These are phyloP conservation scores for Fusarium sulawesiense DNA, from an alignment of 2,329 filamentous ascomycete species.

Conservation along the genomic window DNA sequence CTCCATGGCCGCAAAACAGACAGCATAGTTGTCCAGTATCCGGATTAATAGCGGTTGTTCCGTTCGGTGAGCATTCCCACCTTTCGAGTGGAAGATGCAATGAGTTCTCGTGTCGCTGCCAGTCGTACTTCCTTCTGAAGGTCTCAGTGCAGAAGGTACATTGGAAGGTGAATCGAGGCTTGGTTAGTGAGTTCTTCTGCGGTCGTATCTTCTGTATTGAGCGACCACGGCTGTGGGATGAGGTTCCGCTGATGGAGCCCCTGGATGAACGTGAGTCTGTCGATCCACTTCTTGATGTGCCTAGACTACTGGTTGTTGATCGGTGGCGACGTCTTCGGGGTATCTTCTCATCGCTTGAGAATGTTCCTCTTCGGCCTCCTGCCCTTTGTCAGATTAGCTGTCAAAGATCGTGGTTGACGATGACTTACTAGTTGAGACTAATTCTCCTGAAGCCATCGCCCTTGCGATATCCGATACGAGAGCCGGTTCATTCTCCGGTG, in stretches of 20 bases:
- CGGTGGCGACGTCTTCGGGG: slow-evolving; percentile 12
- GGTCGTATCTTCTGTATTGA: slow-evolving; percentile 20
- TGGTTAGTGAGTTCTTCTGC: slow-evolving; percentile 14
- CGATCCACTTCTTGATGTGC: slow-evolving; percentile 35
- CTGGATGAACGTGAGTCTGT: slow-evolving; percentile 29
- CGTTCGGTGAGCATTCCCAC: slow-evolving; percentile 57
- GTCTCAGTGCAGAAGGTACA: slow-evolving; percentile 61
- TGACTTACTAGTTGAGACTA: slow-evolving; percentile 8
- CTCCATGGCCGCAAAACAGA: slow-evolving; percentile 51
- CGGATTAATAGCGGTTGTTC: slow-evolving; percentile 52
- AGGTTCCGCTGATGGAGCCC: slow-evolving; percentile 21
- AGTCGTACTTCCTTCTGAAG: slow-evolving; percentile 58
- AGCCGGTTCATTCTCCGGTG: slow-evolving; percentile 50
- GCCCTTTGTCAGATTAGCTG: slow-evolving; percentile 50
- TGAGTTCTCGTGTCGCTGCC: slow-evolving; percentile 63
- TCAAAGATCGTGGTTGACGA: slow-evolving; percentile 53
- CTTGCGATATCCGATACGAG: slow-evolving; percentile 47
- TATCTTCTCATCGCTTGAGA: slow-evolving; percentile 22
- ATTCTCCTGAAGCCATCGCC: slow-evolving; percentile 41
- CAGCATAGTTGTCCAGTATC: slow-evolving; percentile 45
- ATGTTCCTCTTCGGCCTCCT: slow-evolving; percentile 28
- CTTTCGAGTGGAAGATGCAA: slow-evolving; percentile 58
- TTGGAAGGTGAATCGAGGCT: slow-evolving; percentile 47
- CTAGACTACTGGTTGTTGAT: slow-evolving; percentile 30
- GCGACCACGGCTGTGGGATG: slow-evolving; percentile 12